phyloP scores from a whole-genome alignment of 140 eudicot genomes.

The Erigeron philadelphicus region DNA sequence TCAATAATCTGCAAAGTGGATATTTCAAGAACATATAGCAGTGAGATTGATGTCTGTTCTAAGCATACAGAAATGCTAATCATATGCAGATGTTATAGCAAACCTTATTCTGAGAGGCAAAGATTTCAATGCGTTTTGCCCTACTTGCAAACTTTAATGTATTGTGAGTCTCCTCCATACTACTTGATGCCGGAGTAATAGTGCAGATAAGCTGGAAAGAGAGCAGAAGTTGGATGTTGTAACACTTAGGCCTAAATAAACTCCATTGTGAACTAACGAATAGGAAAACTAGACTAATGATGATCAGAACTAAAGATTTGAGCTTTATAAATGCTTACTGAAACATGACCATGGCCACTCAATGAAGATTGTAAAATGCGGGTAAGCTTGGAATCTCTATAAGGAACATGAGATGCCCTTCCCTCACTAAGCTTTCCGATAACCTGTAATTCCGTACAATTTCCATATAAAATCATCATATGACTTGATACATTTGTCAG shows the following conservation, averaged over 20 bases:
- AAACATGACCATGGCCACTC: slow-evolving; percentile 99
- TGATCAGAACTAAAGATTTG: slow-evolving; percentile 11
- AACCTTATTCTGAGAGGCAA: slow-evolving; percentile 94
- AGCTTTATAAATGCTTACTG: slow-evolving; percentile 51
- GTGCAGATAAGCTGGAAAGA: slow-evolving; percentile 87
- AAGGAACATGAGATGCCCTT: slow-evolving; percentile 96
- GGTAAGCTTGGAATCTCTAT: slow-evolving; percentile 96
- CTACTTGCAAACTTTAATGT: slow-evolving; percentile 94
- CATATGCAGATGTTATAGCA: slow-evolving; percentile 19
- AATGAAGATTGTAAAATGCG: slow-evolving; percentile 95
- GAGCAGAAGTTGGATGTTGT: slow-evolving; percentile 16
- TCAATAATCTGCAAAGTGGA: slow-evolving; percentile 74
- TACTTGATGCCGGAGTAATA: slow-evolving; percentile 95
- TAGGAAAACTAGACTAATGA: slow-evolving; percentile 8
- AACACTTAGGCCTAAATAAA: not conserved
- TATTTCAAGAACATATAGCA: slow-evolving; percentile 17
- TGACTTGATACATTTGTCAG: slow-evolving; percentile 3
- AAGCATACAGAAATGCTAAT: slow-evolving; percentile 17
- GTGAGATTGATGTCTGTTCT: slow-evolving; percentile 13
- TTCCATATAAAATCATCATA: slow-evolving; percentile 13
- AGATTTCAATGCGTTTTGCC: slow-evolving; percentile 92
- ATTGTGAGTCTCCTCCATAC: slow-evolving; percentile 97
- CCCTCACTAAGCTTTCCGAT: slow-evolving; percentile 99
- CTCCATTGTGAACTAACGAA: not conserved
- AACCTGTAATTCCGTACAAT: slow-evolving; percentile 44